Evolutionary conservation across 179 eudicot genomes (phyloP).

Genomic region (Actinidia arguta): DNA sequence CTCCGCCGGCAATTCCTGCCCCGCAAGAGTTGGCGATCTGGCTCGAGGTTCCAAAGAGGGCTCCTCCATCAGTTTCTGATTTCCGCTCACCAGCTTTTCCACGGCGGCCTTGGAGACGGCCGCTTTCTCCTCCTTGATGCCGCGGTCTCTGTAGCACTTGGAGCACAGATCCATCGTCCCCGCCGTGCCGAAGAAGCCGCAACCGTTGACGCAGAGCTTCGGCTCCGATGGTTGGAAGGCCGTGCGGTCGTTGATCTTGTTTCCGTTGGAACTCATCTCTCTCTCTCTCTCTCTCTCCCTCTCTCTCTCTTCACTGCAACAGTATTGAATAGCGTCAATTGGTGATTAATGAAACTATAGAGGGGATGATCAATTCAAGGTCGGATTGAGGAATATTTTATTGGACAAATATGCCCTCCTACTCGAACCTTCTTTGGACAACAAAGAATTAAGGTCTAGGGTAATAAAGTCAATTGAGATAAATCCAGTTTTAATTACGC

Average conservation of each 20-base stretch:
- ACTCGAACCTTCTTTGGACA: neutral
- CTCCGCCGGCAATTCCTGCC: no score
- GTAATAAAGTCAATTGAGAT: neutral
- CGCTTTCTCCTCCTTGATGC: conserved; percentile 24
- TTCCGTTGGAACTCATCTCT: conserved; percentile 11
- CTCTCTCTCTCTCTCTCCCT: neutral
- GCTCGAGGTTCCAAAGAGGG: neutral
- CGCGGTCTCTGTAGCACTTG: conserved; percentile 53
- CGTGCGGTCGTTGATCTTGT: conserved; percentile 30
- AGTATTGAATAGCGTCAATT: neutral
- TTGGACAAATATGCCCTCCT: neutral
- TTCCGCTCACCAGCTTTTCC: conserved; percentile 12
- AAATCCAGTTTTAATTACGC: neutral
- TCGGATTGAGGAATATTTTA: neutral
- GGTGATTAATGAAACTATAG: neutral
- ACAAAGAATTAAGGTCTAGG: neutral
- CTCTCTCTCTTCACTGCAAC: neutral
- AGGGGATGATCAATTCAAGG: neutral
- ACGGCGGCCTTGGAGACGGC: conserved; percentile 40
- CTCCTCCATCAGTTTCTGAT: neutral
- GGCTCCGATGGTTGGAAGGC: conserved; percentile 60
- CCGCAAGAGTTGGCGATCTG: neutral
- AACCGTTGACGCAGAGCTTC: conserved; percentile 62
- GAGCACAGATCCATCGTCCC: conserved; percentile 74
- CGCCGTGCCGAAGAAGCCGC: conserved; percentile 79